phyloP scores from a whole-genome alignment of 2,329 filamentous ascomycete genomes.

The Huntiella bhutanensis region DNA sequence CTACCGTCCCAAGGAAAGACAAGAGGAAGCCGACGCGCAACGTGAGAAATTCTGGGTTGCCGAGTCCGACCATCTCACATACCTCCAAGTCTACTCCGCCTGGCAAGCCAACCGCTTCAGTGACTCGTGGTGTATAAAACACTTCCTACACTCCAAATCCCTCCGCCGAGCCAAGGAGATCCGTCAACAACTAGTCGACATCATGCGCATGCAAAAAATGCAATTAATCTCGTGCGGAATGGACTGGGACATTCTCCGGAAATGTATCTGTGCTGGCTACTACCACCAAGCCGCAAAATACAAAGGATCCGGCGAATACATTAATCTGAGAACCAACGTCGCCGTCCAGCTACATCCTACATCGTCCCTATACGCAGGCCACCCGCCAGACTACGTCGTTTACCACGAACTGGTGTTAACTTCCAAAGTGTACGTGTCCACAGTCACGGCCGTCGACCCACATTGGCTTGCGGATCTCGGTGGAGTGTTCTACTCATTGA shows the following conservation, averaged over 20 bases:
- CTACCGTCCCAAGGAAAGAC: conserved; percentile 87
- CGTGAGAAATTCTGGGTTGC: conserved; percentile 97
- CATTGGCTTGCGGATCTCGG: conserved; percentile 94
- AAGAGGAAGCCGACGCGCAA: conserved; percentile 88
- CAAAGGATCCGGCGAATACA: conserved; percentile 91
- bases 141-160: conserved; percentile 92
- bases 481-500: conserved; percentile 91
- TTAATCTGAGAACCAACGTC: conserved; percentile 87
- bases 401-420: conserved; percentile 97
- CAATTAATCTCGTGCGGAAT: conserved; percentile 71
- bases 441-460: conserved; percentile 86
- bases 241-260: conserved; percentile 89
- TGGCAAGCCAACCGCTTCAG: conserved; percentile 84
- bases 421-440: conserved; percentile 94
- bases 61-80: conserved; percentile 89
- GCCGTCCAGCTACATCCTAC: conserved; percentile 91
- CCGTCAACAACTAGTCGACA: conserved; percentile 78
- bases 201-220: conserved; percentile 88
- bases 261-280: conserved; percentile 94
- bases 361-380: conserved; percentile 80
- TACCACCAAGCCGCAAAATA: conserved; percentile 95
- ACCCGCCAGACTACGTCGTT: conserved; percentile 89
- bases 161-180: conserved; percentile 85
- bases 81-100: conserved; percentile 86
- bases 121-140: conserved; percentile 79